Evolutionary conservation across 192 early-diverging fungal genomes (phyloP).

Genomic region (Backusella morwellensis): DNA sequence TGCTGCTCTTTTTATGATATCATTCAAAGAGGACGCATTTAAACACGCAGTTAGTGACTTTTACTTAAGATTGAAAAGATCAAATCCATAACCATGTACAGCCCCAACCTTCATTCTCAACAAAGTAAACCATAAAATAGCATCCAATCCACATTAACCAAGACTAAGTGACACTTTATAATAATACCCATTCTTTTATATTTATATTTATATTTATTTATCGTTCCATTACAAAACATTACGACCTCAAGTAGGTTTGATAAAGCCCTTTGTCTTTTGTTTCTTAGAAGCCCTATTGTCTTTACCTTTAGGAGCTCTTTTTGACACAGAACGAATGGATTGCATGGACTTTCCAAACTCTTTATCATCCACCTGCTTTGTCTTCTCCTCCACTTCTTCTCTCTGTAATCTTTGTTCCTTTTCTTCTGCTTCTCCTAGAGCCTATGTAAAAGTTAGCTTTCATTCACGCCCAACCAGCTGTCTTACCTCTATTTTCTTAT

Average conservation of each 20-base stretch:
- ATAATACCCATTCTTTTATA: no score
- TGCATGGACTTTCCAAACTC: not conserved
- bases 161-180: no score
- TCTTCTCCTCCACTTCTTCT: constrained; percentile 12
- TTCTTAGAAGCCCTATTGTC: not conserved
- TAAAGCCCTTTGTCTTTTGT: not conserved
- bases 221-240: not conserved
- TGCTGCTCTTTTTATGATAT: no score
- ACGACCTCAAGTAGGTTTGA: not conserved
- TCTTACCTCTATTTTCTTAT: constrained; percentile 15
- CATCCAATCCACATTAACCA: no score
- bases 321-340: not conserved
- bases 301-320: not conserved
- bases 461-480: not conserved
- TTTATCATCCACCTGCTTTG: constrained; percentile 1
- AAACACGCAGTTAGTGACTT: no score
- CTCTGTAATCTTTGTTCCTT: not conserved
- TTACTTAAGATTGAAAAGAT: no score
- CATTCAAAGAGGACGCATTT: no score
- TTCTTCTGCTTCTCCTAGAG: not conserved
- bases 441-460: not conserved
- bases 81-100: no score
- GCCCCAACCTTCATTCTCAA: no score
- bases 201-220: not conserved
- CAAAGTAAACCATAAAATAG: no score